Conservation (phyloP, 148 eudicot genomes). For the Tetragonia tetragonoides region DNA sequence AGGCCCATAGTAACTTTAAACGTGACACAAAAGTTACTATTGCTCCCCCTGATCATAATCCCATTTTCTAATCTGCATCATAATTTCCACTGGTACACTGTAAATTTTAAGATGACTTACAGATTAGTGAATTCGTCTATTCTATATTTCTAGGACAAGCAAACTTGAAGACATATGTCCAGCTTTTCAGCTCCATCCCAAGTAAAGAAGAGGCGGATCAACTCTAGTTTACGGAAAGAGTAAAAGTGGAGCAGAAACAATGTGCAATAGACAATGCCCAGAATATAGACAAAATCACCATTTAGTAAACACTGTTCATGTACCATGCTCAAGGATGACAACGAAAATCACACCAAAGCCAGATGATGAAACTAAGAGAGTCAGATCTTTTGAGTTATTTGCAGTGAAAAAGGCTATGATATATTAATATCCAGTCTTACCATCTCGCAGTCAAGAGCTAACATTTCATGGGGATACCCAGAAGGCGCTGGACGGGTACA, state of each 20-base stretch:
- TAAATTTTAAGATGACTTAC: too few species aligned
- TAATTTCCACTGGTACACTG: too few species aligned
- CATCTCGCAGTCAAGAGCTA: conserved; percentile 91
- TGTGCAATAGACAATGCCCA: not conserved
- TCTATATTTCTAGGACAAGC: not conserved
- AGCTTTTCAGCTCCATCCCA: not conserved
- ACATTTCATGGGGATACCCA: conserved; percentile 49
- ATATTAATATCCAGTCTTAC: conserved; percentile 34
- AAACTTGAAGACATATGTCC: not conserved
- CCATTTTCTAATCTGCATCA: too few species aligned
- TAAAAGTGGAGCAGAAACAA: not conserved
- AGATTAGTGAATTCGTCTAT: too few species aligned
- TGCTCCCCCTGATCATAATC: not conserved
- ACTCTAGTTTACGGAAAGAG: not conserved
- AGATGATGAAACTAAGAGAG: not conserved
- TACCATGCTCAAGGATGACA: not conserved
- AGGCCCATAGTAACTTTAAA: not conserved
- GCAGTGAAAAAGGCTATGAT: not conserved
- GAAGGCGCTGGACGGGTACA: conserved; percentile 66
- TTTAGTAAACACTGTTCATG: not conserved
- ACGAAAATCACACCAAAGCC: not conserved
- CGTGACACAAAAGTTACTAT: not conserved
- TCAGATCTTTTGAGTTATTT: not conserved
- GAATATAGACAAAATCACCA: not conserved
- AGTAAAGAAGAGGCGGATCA: not conserved